phyloP scores from a whole-genome alignment of 2,329 filamentous ascomycete species.

The Penicillium sclerotigenum region DNA sequence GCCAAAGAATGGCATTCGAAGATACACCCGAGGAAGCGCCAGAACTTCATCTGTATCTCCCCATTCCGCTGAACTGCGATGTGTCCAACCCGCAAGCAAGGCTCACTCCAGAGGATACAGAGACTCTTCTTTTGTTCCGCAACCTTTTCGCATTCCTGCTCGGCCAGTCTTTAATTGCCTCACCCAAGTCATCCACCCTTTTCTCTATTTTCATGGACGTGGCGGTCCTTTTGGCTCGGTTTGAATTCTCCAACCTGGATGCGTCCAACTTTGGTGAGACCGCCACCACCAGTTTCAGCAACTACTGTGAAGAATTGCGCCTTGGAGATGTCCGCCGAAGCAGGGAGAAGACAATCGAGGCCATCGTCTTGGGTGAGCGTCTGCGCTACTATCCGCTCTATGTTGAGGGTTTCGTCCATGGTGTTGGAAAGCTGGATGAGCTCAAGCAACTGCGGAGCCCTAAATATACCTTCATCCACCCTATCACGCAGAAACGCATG shows the following conservation, averaged over 20 bases:
- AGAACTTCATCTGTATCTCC: slow-evolving; percentile 56
- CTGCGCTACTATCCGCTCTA: slow-evolving; percentile 81
- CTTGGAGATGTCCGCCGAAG: slow-evolving; percentile 78
- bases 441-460: slow-evolving; percentile 66
- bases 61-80: slow-evolving; percentile 55
- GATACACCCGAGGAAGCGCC: slow-evolving; percentile 44
- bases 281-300: slow-evolving; percentile 49
- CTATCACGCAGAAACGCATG: slow-evolving; percentile 71
- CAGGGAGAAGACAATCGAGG: slow-evolving; percentile 84
- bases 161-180: slow-evolving; percentile 61
- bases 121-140: slow-evolving; percentile 57
- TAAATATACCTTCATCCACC: slow-evolving; percentile 67
- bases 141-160: slow-evolving; percentile 63
- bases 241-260: slow-evolving; percentile 61
- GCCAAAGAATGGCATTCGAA: slow-evolving; percentile 48
- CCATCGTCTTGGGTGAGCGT: slow-evolving; percentile 80
- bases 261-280: slow-evolving; percentile 63
- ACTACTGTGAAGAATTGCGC: slow-evolving; percentile 71
- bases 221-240: slow-evolving; percentile 55
- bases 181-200: slow-evolving; percentile 52
- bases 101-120: slow-evolving; percentile 49
- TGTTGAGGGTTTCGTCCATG: slow-evolving; percentile 88
- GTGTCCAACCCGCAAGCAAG: slow-evolving; percentile 34
- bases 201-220: slow-evolving; percentile 62
- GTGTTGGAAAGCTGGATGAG: slow-evolving; percentile 76